These are phyloP conservation scores for Phylloporus arenicola DNA, from an alignment of 768 basidiomycete genomes.

Conservation along the genomic window DNA sequence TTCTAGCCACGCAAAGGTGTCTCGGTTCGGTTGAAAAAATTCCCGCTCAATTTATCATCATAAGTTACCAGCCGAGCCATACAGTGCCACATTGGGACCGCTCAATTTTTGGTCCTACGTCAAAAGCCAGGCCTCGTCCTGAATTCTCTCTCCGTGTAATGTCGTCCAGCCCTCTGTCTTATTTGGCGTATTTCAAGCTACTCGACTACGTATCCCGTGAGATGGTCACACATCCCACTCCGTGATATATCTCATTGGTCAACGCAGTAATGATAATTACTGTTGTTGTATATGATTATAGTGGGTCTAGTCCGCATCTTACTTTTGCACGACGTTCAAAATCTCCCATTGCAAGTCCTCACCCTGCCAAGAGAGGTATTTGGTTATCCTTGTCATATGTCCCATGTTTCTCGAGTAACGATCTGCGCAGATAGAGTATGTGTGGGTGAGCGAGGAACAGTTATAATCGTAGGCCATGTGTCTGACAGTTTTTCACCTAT, in stretches of 20 bases:
- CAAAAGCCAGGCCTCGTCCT: too few species aligned
- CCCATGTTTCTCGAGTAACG: not conserved
- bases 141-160: not conserved
- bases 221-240: too few species aligned
- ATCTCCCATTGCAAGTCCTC: not conserved
- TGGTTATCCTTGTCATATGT: not conserved
- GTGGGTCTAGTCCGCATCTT: not conserved
- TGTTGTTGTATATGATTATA: not conserved
- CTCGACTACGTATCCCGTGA: not conserved
- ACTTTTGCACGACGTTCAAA: not conserved
- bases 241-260: not conserved
- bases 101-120: too few species aligned
- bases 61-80: too few species aligned
- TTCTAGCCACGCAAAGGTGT: too few species aligned
- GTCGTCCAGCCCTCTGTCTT: not conserved
- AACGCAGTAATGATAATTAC: not conserved
- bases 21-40: too few species aligned
- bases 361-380: conserved; percentile 1
- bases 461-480: too few species aligned
- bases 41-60: too few species aligned
- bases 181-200: not conserved
- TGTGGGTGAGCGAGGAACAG: not conserved
- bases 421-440: not conserved
- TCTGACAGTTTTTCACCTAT: not conserved
- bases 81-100: too few species aligned